These are phyloP conservation scores for Kalaharituber pfeilii DNA, from an alignment of 2,329 filamentous ascomycete species.

Conservation along the genomic window DNA sequence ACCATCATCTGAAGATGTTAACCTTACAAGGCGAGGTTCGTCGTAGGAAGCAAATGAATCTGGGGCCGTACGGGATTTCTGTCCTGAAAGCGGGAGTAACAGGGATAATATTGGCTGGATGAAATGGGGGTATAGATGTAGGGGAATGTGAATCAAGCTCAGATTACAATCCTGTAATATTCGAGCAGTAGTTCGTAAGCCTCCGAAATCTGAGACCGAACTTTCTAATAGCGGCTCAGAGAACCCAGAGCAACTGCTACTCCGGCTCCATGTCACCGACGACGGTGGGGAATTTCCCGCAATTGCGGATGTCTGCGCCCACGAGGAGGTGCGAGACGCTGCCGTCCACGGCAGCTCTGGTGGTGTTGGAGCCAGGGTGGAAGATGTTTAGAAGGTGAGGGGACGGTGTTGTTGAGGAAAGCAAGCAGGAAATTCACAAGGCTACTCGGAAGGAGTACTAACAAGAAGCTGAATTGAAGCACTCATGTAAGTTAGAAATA, in stretches of 20 bases:
- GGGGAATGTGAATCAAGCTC: conserved; percentile 76
- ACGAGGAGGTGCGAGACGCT: conserved; percentile 11
- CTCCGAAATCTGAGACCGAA: conserved; percentile 10
- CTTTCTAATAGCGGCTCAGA: neutral
- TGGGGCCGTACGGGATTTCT: conserved; percentile 25
- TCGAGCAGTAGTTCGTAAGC: conserved; percentile 24
- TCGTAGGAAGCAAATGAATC: conserved; percentile 25
- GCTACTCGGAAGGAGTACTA: conserved; percentile 15
- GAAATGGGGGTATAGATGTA: conserved; percentile 58
- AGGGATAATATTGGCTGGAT: conserved; percentile 75
- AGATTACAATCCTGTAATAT: conserved; percentile 59
- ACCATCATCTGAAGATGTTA: conserved; percentile 29
- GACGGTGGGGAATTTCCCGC: conserved; percentile 14
- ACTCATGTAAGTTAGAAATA: conserved; percentile 20
- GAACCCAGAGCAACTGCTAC: conserved; percentile 1
- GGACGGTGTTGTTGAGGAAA: neutral
- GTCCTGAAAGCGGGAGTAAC: conserved; percentile 42
- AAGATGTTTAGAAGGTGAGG: neutral
- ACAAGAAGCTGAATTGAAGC: conserved; percentile 21
- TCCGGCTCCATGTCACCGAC: neutral
- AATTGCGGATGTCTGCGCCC: conserved; percentile 9
- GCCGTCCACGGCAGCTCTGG: conserved; percentile 11
- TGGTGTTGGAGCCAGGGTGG: conserved; percentile 2
- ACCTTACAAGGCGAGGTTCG: conserved; percentile 26
- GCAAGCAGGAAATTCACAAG: conserved; percentile 5